Conservation (phyloP, 176 grass and related monocot species). For the Cenchrus fungigraminus region DNA sequence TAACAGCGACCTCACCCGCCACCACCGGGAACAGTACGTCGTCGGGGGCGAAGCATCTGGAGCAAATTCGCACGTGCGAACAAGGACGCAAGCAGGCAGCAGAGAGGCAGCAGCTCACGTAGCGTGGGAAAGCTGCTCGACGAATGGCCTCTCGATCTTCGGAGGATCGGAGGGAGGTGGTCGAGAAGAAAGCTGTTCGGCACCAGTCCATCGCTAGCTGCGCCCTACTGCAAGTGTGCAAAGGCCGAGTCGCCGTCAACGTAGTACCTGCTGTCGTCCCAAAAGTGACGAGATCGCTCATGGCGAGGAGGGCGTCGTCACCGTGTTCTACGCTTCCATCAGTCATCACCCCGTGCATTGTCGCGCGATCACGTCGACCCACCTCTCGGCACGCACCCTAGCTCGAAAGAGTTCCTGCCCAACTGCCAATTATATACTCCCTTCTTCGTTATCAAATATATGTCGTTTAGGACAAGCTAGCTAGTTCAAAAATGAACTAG, state of each 20-base stretch:
- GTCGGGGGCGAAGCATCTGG: background rate
- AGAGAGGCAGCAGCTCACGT: conserved; percentile 1
- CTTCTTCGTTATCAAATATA: too few relatives aligned
- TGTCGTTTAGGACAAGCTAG: too few relatives aligned
- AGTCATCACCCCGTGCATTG: too few relatives aligned
- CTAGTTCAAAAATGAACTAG: too few relatives aligned
- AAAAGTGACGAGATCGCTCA: too few relatives aligned
- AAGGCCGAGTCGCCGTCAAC: conserved; percentile 7
- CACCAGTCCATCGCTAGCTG: background rate
- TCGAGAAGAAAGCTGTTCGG: background rate
- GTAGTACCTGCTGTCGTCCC: too few relatives aligned
- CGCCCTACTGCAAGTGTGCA: too few relatives aligned
- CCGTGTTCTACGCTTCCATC: background rate
- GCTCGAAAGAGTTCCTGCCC: conserved; percentile 37
- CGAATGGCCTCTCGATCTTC: background rate
- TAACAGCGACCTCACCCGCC: conserved; percentile 3
- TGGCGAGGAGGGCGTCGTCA: too few relatives aligned
- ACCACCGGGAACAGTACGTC: background rate
- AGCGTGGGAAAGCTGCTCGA: background rate
- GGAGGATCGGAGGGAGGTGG: background rate
- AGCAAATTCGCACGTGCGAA: background rate
- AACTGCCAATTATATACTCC: conserved; percentile 15
- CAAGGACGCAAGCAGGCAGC: background rate
- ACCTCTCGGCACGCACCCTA: conserved; percentile 2
- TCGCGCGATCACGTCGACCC: too few relatives aligned